Evolutionary conservation across 805 yeast species (phyloP).

Genomic region (Vanderwaltozyma yarrowii): DNA sequence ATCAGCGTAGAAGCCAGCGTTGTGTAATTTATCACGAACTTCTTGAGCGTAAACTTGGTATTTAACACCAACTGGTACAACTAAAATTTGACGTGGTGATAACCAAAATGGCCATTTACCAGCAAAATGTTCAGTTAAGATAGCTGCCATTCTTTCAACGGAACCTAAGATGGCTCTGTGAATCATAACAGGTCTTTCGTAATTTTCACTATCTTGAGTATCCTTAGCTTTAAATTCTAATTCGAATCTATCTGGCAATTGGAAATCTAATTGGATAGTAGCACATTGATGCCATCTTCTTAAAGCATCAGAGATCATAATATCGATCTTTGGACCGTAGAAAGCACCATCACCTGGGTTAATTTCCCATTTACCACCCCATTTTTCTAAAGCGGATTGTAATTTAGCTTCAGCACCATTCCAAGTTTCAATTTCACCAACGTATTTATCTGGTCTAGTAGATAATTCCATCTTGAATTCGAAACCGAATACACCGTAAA

Average conservation of each 20-base stretch:
- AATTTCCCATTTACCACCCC: conserved; percentile 88
- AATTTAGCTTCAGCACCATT: conserved; percentile 79
- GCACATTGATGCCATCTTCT: conserved; percentile 99
- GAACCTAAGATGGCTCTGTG: conserved; percentile 98
- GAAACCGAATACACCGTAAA: conserved; percentile 89
- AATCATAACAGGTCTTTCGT: conserved; percentile 93
- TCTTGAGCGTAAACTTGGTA: conserved; percentile 83
- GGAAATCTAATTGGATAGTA: conserved; percentile 97
- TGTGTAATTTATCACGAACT: conserved; percentile 58
- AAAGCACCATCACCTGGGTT: conserved; percentile 98
- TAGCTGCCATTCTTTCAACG: conserved; percentile 98
- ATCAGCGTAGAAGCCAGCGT: conserved; percentile 80
- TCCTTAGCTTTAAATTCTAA: conserved; percentile 74
- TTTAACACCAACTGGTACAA: conserved; percentile 94
- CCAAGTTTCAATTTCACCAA: conserved; percentile 94
- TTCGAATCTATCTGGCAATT: conserved; percentile 88
- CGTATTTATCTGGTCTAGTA: conserved; percentile 93
- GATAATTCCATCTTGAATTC: conserved; percentile 95
- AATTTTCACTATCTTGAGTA: conserved; percentile 39
- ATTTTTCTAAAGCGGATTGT: conserved; percentile 69
- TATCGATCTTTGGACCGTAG: conserved; percentile 94
- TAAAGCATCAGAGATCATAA: conserved; percentile 88
- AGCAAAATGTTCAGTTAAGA: conserved; percentile 93
- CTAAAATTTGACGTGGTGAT: conserved; percentile 96
- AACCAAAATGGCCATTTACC: conserved; percentile 99